These are phyloP conservation scores for Eucommia ulmoides DNA, from an alignment of 257 asterid genomes.

Conservation along the genomic window DNA sequence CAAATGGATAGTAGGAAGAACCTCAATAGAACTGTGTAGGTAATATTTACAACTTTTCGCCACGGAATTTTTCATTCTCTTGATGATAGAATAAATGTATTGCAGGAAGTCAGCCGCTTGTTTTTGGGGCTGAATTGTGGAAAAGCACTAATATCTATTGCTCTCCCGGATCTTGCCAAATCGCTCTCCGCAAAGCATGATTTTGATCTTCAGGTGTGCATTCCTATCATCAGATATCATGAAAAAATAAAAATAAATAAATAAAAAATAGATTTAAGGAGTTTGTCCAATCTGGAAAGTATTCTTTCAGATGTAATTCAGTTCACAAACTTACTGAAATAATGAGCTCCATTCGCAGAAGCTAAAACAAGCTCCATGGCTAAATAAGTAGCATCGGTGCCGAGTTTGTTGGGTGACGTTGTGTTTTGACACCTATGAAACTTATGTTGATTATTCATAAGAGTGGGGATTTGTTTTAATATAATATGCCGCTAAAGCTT, in stretches of 20 bases:
- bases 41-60: background rate
- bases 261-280: background rate
- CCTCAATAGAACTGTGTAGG: too few species aligned
- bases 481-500: too few species aligned
- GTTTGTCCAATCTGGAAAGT: background rate
- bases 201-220: conserved; percentile 79
- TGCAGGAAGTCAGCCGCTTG: conserved; percentile 72
- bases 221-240: background rate
- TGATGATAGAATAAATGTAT: conserved; percentile 1
- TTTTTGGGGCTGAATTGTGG: conserved; percentile 83
- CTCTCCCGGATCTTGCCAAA: conserved; percentile 39
- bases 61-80: background rate
- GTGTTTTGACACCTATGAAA: background rate
- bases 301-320: background rate
- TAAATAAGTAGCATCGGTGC: background rate
- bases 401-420: background rate
- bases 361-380: background rate
- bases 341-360: background rate
- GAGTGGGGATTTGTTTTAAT: too few species aligned
- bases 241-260: too few species aligned
- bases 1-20: too few species aligned
- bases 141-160: conserved; percentile 32
- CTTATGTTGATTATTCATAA: background rate
- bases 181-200: conserved; percentile 50
- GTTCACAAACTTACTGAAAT: background rate